A percentile compares a stretch with the other conserved stretches of the same genome.
Evolutionary conservation across 768 basidiomycete species (phyloP).

Genomic region (Leucogyrophana mollusca): DNA sequence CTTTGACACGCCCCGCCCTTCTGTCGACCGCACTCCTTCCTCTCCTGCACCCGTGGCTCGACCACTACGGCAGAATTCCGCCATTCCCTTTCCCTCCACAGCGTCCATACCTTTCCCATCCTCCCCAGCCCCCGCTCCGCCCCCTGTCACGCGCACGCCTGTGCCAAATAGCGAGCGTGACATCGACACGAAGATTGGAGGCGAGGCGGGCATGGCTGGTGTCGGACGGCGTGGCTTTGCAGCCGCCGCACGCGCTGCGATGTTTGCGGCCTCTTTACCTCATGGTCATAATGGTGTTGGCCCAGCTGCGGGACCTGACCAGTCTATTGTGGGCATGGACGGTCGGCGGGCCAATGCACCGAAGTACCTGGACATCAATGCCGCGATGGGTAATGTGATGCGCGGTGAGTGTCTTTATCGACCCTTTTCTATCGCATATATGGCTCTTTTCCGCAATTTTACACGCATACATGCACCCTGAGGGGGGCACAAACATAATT

Average conservation of each 20-base stretch:
- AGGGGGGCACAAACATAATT: too few relatives aligned
- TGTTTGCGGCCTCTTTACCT: constrained; percentile 33
- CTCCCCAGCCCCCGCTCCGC: constrained; percentile 2
- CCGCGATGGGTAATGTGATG: constrained; percentile 25
- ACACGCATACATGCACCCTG: too few relatives aligned
- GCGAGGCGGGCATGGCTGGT: constrained; percentile 86
- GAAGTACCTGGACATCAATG: constrained; percentile 46
- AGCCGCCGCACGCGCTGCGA: constrained; percentile 67
- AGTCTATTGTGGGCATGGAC: too few relatives aligned
- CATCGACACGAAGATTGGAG: constrained; percentile 71
- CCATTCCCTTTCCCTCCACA: constrained; percentile 9
- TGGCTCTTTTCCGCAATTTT: too few relatives aligned
- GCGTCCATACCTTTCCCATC: constrained; percentile 15
- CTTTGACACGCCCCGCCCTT: constrained; percentile 9
- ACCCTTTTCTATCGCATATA: constrained; percentile 2
- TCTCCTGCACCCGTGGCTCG: constrained; percentile 3
- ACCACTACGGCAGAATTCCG: constrained; percentile 7
- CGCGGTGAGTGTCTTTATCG: constrained; percentile 25
- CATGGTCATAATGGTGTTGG: not conserved
- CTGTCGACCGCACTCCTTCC: constrained; percentile 5
- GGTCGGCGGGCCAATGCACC: constrained; percentile 35
- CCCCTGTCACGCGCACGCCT: constrained; percentile 11
- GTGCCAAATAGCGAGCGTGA: constrained; percentile 24
- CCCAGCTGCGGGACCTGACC: too few relatives aligned
- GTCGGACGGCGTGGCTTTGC: constrained; percentile 83